Conservation (phyloP, 1,284 basidiomycete species). For the Naganishia cerealis region DNA sequence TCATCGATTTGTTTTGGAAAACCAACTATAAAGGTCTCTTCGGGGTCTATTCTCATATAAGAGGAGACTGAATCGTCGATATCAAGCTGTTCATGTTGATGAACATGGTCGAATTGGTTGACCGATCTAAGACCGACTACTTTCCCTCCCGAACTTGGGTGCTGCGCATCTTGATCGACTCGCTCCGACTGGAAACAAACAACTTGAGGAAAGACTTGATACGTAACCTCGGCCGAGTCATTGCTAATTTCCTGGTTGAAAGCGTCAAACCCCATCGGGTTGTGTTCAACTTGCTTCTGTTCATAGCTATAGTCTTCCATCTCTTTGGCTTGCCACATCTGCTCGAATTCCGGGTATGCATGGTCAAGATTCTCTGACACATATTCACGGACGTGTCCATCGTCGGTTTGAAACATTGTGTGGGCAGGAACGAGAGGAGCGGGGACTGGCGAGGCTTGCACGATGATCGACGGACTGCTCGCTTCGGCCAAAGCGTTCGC, state of each 20-base stretch:
- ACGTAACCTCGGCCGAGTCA: background rate
- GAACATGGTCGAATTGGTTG: background rate
- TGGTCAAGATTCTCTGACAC: background rate
- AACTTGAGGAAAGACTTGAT: background rate
- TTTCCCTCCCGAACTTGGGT: background rate
- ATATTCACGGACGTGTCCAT: background rate
- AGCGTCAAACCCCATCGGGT: background rate
- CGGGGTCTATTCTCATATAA: no score
- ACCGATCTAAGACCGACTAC: background rate
- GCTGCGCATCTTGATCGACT: background rate
- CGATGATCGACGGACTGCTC: background rate
- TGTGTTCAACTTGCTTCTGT: background rate
- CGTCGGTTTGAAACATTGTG: background rate
- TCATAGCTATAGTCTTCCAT: background rate
- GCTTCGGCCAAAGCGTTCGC: conserved; percentile 4
- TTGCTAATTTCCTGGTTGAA: background rate
- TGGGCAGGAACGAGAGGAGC: background rate
- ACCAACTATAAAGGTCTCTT: no score
- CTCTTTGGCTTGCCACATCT: background rate
- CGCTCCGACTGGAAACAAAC: background rate
- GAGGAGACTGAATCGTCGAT: no score
- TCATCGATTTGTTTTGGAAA: background rate
- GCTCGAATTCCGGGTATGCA: background rate
- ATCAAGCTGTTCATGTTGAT: background rate
- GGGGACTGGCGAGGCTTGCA: background rate